Base-by-base conservation (phyloP, 1,284 basidiomycete species). In the Moesziomyces aphidis region DNA sequence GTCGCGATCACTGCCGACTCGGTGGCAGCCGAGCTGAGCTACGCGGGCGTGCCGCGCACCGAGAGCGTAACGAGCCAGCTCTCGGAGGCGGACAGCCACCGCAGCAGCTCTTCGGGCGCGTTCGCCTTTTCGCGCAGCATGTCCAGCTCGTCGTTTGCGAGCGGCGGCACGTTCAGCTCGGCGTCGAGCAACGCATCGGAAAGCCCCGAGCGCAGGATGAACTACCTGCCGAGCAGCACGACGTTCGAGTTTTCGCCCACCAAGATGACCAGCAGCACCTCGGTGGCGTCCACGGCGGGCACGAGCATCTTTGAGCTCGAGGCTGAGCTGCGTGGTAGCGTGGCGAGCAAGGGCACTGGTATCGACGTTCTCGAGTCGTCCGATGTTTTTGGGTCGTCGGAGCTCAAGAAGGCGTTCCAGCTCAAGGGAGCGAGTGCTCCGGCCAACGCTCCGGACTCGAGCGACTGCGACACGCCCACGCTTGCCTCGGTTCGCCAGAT, bases 391-490 rank as follows among this genome's bases (percentile, higher is more conserved):
- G 44, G 48, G 8, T 28, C 60, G 36, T 24, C 21, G 50, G 56
- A 67, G 60, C 61, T 75, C 31, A 69, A 60, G 39, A 73, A 49
- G 23, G 71, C 67, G 0, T 77, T 77, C 64, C 55, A 67, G 44
- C 55, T 72, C 24, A 63, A 64, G 46, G 52, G 53, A 19, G 47
- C 55, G 1, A 46, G 50, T 42, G 31, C 39, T 13, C 17, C 50
- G 31, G 39, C 53, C 7, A 10, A 34, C 13, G 56, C 44, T 34
- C 55, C 34, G 6, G 69, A 77, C 26, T 64, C 67, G 39, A 70
- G 73, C 61, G 75, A 74, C 36, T 77, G 75, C 58, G 72, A 77
- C 15, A 77, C 75, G 10, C 75, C 75, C 6, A 77, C 67, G 39
- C 56, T 77, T 3, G 67, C 63, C 11, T 77, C 75, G 15, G 67